These are phyloP conservation scores for Plantago coronopus DNA, from an alignment of 305 asterid species.

Conservation along the genomic window DNA sequence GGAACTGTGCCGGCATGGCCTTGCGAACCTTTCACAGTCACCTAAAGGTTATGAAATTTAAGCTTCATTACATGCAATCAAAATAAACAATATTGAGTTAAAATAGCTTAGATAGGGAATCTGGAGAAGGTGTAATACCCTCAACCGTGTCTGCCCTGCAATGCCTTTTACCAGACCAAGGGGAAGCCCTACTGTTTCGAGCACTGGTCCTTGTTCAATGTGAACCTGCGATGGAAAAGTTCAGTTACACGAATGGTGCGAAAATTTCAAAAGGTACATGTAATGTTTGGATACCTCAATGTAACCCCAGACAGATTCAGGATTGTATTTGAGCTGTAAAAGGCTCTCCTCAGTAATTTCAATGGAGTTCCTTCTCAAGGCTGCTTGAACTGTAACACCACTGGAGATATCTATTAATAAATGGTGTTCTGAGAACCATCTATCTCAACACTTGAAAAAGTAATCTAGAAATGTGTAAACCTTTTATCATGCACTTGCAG, in stretches of 20 bases:
- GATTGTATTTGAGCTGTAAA: slow-evolving; percentile 77
- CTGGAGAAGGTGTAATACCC: slow-evolving; percentile 36
- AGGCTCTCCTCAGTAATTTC: slow-evolving; percentile 66
- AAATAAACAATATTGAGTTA: not conserved
- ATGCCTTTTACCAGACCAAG: slow-evolving; percentile 90
- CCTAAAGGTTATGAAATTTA: slow-evolving; percentile 38
- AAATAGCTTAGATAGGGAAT: slow-evolving; percentile 5
- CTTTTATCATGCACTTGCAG: slow-evolving; percentile 78
- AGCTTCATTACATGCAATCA: slow-evolving; percentile 3
- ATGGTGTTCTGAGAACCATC: slow-evolving; percentile 22
- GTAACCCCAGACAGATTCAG: slow-evolving; percentile 82
- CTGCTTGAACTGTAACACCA: slow-evolving; percentile 92
- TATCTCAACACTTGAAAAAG: slow-evolving; percentile 3
- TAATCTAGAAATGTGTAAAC: slow-evolving; percentile 32
- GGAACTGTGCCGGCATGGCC: slow-evolving; percentile 99
- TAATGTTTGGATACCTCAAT: slow-evolving; percentile 54
- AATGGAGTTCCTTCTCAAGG: slow-evolving; percentile 63
- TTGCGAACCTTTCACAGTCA: slow-evolving; percentile 88
- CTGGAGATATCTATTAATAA: slow-evolving; percentile 48
- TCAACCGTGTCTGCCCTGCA: slow-evolving; percentile 93
- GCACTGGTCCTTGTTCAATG: slow-evolving; percentile 96
- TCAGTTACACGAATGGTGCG: slow-evolving; percentile 14
- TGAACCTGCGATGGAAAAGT: slow-evolving; percentile 63
- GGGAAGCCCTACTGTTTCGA: slow-evolving; percentile 84
- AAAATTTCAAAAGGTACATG: not conserved